Percentiles rank a stretch among this genome's conserved stretches.
Evolutionary conservation across 2,329 filamentous ascomycete species (phyloP).

Genomic region (Exophiala viscosa): DNA sequence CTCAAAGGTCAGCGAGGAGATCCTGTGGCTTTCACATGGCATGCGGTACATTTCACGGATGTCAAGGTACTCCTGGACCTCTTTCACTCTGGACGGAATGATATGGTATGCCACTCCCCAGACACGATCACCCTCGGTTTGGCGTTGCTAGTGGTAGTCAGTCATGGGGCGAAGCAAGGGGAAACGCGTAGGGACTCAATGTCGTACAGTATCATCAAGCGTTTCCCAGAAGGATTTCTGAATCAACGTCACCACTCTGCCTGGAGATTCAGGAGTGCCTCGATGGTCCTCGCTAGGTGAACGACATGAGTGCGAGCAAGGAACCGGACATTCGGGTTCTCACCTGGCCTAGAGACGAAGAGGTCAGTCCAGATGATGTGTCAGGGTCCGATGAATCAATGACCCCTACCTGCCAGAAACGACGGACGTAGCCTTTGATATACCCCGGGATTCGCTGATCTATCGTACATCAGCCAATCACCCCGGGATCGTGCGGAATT

Average conservation of each 20-base stretch:
- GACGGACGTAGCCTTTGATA: conserved; percentile 86
- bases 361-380: conserved; percentile 19
- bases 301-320: conserved; percentile 4
- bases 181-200: neutral
- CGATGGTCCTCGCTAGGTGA: conserved; percentile 79
- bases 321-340: conserved; percentile 7
- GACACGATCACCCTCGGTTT: conserved; percentile 54
- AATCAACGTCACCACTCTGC: conserved; percentile 90
- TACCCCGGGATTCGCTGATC: conserved; percentile 83
- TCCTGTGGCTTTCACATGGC: neutral
- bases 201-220: conserved; percentile 59
- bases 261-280: conserved; percentile 81
- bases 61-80: conserved; percentile 86
- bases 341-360: conserved; percentile 25
- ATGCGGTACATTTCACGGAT: conserved; percentile 71
- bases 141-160: conserved; percentile 42
- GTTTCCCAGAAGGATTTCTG: conserved; percentile 77
- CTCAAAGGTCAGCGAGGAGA: conserved; percentile 2
- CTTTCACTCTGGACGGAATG: conserved; percentile 63
- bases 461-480: conserved; percentile 37
- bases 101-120: conserved; percentile 96
- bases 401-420: conserved; percentile 92
- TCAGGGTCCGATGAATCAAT: neutral
- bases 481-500: neutral
- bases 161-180: conserved; percentile 20